Conservation (phyloP, 805 yeast genomes). For the Yarrowia phangngaensis region DNA sequence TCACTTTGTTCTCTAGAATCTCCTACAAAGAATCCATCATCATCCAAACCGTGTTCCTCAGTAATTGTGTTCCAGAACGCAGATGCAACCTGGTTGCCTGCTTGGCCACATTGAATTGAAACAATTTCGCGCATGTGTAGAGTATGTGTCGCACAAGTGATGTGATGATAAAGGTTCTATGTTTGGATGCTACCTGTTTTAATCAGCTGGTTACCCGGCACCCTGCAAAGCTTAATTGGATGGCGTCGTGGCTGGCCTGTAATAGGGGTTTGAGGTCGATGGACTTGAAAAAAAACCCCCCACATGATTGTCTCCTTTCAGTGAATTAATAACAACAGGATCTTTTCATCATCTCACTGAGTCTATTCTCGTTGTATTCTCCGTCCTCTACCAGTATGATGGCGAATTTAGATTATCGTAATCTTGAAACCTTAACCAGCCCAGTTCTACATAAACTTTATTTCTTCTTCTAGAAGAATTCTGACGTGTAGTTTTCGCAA, state of each 20-base stretch:
- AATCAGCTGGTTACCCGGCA: constrained; percentile 6
- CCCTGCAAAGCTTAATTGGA: background rate
- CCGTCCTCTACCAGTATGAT: no score
- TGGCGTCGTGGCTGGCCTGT: no score
- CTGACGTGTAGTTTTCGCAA: no score
- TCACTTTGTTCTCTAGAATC: constrained; percentile 35
- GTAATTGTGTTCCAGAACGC: constrained; percentile 43
- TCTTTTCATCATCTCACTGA: no score
- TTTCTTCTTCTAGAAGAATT: no score
- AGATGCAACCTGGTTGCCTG: constrained; percentile 45
- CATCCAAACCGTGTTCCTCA: constrained; percentile 41
- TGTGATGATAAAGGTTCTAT: constrained; percentile 10
- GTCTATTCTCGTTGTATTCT: no score
- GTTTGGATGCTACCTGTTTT: constrained; percentile 9
- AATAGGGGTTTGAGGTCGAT: no score
- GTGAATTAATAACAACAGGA: no score
- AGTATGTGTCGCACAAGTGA: background rate
- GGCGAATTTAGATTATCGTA: no score
- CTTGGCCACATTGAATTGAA: constrained; percentile 46
- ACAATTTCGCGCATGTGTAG: constrained; percentile 44
- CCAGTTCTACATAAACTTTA: background rate
- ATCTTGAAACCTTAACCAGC: constrained; percentile 20
- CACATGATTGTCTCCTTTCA: no score
- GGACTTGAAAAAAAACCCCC: no score
- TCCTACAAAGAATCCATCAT: constrained; percentile 37